Percentiles rank a stretch among this genome's conserved stretches.
phyloP scores from a whole-genome alignment of 441 rosid species.

The Mallotus repandus region DNA sequence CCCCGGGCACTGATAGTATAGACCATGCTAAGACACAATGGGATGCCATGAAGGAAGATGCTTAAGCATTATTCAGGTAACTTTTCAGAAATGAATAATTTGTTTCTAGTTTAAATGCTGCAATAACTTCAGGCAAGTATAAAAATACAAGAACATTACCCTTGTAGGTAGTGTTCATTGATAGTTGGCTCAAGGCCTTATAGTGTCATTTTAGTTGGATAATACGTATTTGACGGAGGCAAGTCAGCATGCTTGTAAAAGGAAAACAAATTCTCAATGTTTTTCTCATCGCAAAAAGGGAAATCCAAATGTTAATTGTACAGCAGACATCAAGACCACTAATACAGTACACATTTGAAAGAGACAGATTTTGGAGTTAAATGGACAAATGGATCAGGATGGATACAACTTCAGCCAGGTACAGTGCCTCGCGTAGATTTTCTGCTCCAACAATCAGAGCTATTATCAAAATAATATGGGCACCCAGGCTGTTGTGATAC shows the following conservation, averaged over 20 bases:
- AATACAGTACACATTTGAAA: background rate
- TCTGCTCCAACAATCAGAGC: too few species aligned
- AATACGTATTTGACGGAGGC: background rate
- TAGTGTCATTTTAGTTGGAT: too few species aligned
- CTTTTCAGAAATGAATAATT: too few species aligned
- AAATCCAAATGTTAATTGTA: background rate
- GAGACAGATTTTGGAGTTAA: background rate
- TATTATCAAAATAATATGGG: background rate
- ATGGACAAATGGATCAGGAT: background rate
- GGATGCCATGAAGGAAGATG: background rate
- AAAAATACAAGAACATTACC: too few species aligned
- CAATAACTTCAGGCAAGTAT: too few species aligned
- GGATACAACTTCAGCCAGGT: background rate
- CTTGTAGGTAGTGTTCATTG: too few species aligned
- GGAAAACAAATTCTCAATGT: background rate
- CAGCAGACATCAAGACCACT: background rate
- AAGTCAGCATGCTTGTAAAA: background rate
- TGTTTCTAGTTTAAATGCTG: background rate
- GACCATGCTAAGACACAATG: background rate
- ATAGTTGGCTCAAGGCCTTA: too few species aligned
- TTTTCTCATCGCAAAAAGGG: background rate
- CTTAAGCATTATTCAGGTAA: background rate
- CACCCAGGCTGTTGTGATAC: background rate
- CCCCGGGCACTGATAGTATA: background rate
- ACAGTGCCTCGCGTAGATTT: too few species aligned